These are phyloP conservation scores for Metschnikowia dekortorum DNA, from an alignment of 805 yeast genomes.

Conservation along the genomic window DNA sequence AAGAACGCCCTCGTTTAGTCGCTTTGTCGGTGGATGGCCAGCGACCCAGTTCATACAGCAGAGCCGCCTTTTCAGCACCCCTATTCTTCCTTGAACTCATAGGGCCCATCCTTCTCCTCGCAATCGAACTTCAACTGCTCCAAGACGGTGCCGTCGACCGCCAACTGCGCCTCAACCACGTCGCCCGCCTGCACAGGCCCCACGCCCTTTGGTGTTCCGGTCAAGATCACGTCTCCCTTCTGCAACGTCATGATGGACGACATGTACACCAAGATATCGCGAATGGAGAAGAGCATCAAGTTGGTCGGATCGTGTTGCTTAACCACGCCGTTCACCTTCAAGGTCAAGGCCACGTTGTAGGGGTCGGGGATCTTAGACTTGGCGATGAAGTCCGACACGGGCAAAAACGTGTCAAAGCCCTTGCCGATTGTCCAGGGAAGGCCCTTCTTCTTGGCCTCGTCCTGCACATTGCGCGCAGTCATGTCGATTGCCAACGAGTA, in stretches of 20 bases:
- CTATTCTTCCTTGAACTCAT: constrained; percentile 31
- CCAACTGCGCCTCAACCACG: constrained; percentile 57
- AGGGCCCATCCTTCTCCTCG: constrained; percentile 47
- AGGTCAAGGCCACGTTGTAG: constrained; percentile 57
- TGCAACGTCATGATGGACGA: constrained; percentile 87
- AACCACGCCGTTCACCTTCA: constrained; percentile 64
- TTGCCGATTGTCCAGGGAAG: constrained; percentile 96
- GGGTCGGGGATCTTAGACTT: constrained; percentile 67
- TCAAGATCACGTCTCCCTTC: constrained; percentile 84
- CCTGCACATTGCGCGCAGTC: constrained; percentile 95
- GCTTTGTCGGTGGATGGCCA: no score
- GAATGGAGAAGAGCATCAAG: constrained; percentile 86
- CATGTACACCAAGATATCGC: constrained; percentile 72
- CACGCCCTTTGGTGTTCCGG: constrained; percentile 99
- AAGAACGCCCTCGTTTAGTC: no score
- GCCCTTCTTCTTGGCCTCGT: constrained; percentile 89
- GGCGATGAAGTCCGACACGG: constrained; percentile 72
- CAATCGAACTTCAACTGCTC: constrained; percentile 49
- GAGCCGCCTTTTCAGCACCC: neutral
- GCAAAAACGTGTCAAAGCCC: constrained; percentile 95
- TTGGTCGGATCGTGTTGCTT: constrained; percentile 73
- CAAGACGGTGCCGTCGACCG: constrained; percentile 51
- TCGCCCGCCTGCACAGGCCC: constrained; percentile 82
- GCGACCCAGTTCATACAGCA: no score
- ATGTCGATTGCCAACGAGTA: constrained; percentile 87